A percentile compares a stretch with the other conserved stretches of the same genome.
These are phyloP conservation scores for Zymoseptoria crescenta DNA, from an alignment of 2,329 filamentous ascomycete genomes.

Conservation along the genomic window DNA sequence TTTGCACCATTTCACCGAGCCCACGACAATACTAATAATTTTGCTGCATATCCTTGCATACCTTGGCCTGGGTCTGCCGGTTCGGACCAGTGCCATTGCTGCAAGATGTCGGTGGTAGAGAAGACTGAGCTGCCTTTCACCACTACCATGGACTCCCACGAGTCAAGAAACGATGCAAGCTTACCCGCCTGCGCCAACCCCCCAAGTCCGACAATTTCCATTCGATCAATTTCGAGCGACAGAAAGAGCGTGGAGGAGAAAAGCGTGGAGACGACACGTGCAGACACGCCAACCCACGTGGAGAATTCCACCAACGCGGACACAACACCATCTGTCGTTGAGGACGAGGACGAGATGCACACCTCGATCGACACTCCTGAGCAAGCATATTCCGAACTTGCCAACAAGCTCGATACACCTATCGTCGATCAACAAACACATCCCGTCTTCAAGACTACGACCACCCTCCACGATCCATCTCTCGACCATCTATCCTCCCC, in stretches of 20 bases:
- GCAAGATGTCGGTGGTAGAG: background rate
- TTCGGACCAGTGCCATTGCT: background rate
- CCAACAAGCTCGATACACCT: constrained; percentile 6
- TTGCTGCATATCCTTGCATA: background rate
- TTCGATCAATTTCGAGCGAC: background rate
- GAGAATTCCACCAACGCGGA: background rate
- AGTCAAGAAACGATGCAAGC: background rate
- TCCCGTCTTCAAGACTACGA: constrained; percentile 16
- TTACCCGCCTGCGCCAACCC: background rate
- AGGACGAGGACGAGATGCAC: background rate
- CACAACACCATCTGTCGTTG: background rate
- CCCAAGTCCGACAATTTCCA: background rate
- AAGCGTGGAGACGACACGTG: background rate
- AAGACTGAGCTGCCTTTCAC: background rate
- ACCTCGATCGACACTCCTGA: background rate
- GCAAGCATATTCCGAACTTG: background rate
- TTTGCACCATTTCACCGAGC: background rate
- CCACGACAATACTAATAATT: background rate
- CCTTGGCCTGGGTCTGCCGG: background rate
- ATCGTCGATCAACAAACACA: constrained; percentile 8
- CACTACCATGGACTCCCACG: background rate
- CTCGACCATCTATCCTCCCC: constrained; percentile 11
- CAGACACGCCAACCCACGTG: constrained; percentile 3
- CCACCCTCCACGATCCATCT: constrained; percentile 15
- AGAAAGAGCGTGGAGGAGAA: background rate